Percentiles rank a stretch among this genome's conserved stretches.
Evolutionary conservation across 139 green algal genomes (phyloP).

Genomic region (Volvox africanus): DNA sequence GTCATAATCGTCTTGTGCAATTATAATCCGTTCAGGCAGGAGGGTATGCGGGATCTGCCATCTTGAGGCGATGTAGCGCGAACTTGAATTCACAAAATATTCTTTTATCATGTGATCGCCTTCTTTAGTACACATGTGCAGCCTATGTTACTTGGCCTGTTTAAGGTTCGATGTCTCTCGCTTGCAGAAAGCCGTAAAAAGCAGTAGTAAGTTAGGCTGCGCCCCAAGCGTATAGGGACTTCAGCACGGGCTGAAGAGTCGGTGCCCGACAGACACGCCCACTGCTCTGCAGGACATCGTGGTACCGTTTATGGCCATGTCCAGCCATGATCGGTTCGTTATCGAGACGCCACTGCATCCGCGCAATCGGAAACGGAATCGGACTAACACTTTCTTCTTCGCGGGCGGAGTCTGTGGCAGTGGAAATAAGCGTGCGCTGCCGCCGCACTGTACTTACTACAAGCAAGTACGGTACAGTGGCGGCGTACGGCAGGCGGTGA

Average conservation of each 20-base stretch:
- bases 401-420: slow-evolving; percentile 53
- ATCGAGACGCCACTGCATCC: slow-evolving; percentile 65
- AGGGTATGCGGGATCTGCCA: too few relatives aligned
- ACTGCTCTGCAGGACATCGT: slow-evolving; percentile 56
- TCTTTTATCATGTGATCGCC: too few relatives aligned
- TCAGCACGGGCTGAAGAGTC: too few relatives aligned
- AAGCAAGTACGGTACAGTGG: slow-evolving; percentile 66
- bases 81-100: too few relatives aligned
- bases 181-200: too few relatives aligned
- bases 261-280: too few relatives aligned
- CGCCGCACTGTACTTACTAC: slow-evolving; percentile 64
- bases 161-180: too few relatives aligned
- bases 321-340: slow-evolving; percentile 62
- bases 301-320: slow-evolving; percentile 69
- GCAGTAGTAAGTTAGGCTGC: too few relatives aligned
- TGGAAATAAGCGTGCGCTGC: slow-evolving; percentile 49
- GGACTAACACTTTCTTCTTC: slow-evolving; percentile 65
- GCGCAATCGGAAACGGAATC: slow-evolving; percentile 36
- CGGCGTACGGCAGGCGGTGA: slow-evolving; percentile 57
- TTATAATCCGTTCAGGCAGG: neutral
- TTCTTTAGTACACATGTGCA: too few relatives aligned
- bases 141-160: too few relatives aligned
- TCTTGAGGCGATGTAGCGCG: too few relatives aligned
- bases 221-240: too few relatives aligned
- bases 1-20: neutral